Evolutionary conservation across 306 rosid species (phyloP).

Genomic region (Sicyos baderoa): DNA sequence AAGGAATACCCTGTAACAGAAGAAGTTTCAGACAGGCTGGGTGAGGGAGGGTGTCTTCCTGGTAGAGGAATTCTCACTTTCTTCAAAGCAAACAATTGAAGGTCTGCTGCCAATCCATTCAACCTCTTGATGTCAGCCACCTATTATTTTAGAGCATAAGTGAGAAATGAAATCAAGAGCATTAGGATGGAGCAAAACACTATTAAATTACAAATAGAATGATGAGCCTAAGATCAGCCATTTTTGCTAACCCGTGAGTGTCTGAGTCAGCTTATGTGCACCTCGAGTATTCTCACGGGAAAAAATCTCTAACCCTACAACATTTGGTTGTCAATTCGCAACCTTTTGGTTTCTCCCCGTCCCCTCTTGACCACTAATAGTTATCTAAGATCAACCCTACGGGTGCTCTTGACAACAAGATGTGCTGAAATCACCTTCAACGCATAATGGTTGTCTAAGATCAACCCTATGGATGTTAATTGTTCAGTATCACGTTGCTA

Average conservation of each 20-base stretch:
- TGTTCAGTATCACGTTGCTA: background rate
- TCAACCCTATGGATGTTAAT: background rate
- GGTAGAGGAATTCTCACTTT: constrained; percentile 72
- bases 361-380: too few species aligned
- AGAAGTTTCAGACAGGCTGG: constrained; percentile 33
- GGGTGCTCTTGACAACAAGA: too few species aligned
- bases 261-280: too few species aligned
- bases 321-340: too few species aligned
- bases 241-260: too few species aligned
- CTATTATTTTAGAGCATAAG: constrained; percentile 22
- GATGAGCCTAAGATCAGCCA: background rate
- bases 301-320: too few species aligned
- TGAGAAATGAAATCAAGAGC: background rate
- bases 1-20: constrained; percentile 32
- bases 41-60: constrained; percentile 76
- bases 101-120: constrained; percentile 74
- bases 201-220: constrained; percentile 1
- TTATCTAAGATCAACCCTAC: too few species aligned
- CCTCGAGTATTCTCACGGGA: too few species aligned
- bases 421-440: too few species aligned
- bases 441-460: background rate
- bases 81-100: constrained; percentile 82
- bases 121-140: constrained; percentile 77
- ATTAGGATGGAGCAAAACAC: background rate
- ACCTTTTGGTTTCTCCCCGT: too few species aligned